These are phyloP conservation scores for Alternaria incomplexa DNA, from an alignment of 2,329 filamentous ascomycete species.

Conservation along the genomic window DNA sequence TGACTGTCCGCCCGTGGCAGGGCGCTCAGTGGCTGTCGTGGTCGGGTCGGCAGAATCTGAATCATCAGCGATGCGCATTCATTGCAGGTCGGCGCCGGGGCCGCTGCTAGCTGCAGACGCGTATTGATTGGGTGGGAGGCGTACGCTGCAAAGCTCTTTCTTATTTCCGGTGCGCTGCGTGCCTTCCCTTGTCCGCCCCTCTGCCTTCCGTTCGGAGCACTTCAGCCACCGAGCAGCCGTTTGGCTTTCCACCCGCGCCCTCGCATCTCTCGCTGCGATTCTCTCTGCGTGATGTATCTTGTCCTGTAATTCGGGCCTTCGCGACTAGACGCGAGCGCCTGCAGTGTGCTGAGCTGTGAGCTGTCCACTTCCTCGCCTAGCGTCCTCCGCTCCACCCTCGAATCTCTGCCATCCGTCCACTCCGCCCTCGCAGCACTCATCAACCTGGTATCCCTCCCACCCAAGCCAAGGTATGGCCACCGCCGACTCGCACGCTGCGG, in stretches of 20 bases:
- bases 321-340: constrained; percentile 11
- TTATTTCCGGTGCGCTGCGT: constrained; percentile 22
- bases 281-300: constrained; percentile 6
- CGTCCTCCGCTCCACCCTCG: constrained; percentile 32
- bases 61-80: constrained; percentile 3
- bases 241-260: not conserved
- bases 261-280: not conserved
- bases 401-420: constrained; percentile 17
- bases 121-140: constrained; percentile 30
- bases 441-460: constrained; percentile 21
- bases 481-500: constrained; percentile 26
- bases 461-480: constrained; percentile 33
- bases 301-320: constrained; percentile 4
- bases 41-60: constrained; percentile 3
- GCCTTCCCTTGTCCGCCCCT: not conserved
- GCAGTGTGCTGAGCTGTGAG: constrained; percentile 9
- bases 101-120: not conserved
- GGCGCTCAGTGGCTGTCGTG: not conserved
- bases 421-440: constrained; percentile 13
- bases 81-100: not conserved
- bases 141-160: constrained; percentile 17
- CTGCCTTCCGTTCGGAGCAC: constrained; percentile 5
- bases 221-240: constrained; percentile 13
- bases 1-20: constrained; percentile 1
- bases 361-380: constrained; percentile 12